phyloP scores from a whole-genome alignment of 148 eudicot species.

The Camellia lanceoleosa region DNA sequence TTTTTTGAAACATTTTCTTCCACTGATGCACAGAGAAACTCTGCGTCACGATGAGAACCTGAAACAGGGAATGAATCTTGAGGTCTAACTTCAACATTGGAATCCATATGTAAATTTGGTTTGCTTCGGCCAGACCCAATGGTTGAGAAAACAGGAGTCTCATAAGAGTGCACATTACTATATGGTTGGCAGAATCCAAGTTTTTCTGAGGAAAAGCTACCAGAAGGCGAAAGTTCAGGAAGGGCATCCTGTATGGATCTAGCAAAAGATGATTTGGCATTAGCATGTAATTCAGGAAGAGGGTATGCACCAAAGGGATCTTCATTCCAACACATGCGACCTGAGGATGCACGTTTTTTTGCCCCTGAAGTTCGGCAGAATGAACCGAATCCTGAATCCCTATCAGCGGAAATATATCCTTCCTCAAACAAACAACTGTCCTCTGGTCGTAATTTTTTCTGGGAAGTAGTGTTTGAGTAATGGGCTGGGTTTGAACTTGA shows the following conservation, averaged over 20 bases:
- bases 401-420: slow-evolving; percentile 8
- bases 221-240: slow-evolving; percentile 10
- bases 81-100: slow-evolving; percentile 3
- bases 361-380: slow-evolving; percentile 13
- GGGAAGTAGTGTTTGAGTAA: slow-evolving; percentile 3
- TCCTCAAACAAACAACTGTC: slow-evolving; percentile 13
- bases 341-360: slow-evolving; percentile 9
- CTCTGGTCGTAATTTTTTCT: slow-evolving; percentile 5
- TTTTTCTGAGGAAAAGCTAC: slow-evolving; percentile 18
- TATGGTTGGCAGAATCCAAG: slow-evolving; percentile 14
- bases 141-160: slow-evolving; percentile 10
- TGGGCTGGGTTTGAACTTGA: slow-evolving; percentile 11
- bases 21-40: not conserved
- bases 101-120: slow-evolving; percentile 6
- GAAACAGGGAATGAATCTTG: slow-evolving; percentile 3
- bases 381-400: slow-evolving; percentile 19
- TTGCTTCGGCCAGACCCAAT: slow-evolving; percentile 13
- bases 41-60: slow-evolving; percentile 13
- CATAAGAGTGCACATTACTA: slow-evolving; percentile 12
- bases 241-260: slow-evolving; percentile 8
- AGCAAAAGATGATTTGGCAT: slow-evolving; percentile 8
- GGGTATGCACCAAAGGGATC: slow-evolving; percentile 14
- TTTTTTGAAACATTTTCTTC: slow-evolving; percentile 15
- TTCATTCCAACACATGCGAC: slow-evolving; percentile 17
- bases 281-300: slow-evolving; percentile 9